Evolutionary conservation across 116 monocot species (phyloP), one percentile per base, ranked within the genome.

Genomic region (Papilionanthe hybrid): DNA sequence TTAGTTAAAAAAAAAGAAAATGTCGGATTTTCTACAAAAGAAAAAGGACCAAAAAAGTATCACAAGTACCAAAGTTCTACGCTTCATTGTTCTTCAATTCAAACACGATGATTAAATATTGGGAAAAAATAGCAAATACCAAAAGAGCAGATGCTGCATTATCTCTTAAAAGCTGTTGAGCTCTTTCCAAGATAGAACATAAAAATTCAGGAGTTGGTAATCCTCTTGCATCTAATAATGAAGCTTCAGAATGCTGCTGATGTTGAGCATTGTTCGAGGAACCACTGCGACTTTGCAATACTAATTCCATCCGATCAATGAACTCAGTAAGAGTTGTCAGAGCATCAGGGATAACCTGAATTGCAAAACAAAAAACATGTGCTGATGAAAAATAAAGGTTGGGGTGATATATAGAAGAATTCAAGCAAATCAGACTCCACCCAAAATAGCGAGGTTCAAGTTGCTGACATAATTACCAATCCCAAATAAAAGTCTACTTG

Each of bases 261-360:
- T 78, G 77, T 53, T 80, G 87, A 11, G 19, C n/a, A 86, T 76
- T 76, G 22, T 73, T 63, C 71, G 82, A 77, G 2, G 83, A 83
- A 63, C 56, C 77, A 92, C 86, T 84, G 75, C 76, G 78, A 82
- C 82, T 85, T 72, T 82, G 83, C 78, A 97, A 82, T 47, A 72
- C 84, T 43, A 83, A 77, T 20, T 92, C 92, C 91, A 97, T 89
- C 32, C 86, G 91, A 65, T 74, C 79, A 19, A 97, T 92, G 79
- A 87, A 97, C 42, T 92, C 92, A 41, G 74, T 79, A 57, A 97
- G 89, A 45, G 94, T 94, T n/a, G 91, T 84, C 81, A 97, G 45
- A 80, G 97, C 91, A 91, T 94, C 91, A 76, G 92, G 88, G 84
- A 94, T 85, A 20, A 72, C 88, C 97, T 97, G 82, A 27, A 81